These are phyloP conservation scores for Dalbergia oliveri DNA, from an alignment of 306 rosid species.

Conservation along the genomic window DNA sequence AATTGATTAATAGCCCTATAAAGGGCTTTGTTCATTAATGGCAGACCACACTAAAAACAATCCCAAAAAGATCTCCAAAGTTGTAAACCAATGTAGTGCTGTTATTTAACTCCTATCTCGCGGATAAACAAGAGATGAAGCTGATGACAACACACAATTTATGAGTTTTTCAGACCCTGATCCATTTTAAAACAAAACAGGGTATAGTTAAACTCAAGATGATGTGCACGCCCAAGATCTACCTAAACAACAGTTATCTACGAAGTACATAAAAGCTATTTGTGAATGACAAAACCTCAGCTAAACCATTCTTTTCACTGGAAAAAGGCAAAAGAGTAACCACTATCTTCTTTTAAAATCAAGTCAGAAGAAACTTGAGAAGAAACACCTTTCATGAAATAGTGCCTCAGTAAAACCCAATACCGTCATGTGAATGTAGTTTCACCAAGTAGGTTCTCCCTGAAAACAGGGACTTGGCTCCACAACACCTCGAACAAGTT, in stretches of 20 bases:
- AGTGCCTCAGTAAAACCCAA: constrained; percentile 62
- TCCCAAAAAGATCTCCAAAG: not conserved
- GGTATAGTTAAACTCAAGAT: constrained; percentile 67
- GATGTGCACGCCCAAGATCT: not conserved
- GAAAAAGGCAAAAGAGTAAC: too few species aligned
- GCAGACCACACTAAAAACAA: too few species aligned
- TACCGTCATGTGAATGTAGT: constrained; percentile 56
- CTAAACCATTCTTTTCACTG: not conserved
- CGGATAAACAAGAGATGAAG: constrained; percentile 58
- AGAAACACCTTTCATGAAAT: too few species aligned
- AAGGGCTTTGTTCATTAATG: too few species aligned
- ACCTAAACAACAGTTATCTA: not conserved
- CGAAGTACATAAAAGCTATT: not conserved
- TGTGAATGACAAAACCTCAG: not conserved
- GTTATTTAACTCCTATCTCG: constrained; percentile 81
- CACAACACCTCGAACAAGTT: constrained; percentile 60
- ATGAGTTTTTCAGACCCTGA: constrained; percentile 70
- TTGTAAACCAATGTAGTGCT: constrained; percentile 55
- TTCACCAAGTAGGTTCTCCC: constrained; percentile 89
- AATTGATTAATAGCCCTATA: too few species aligned
- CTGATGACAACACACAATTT: constrained; percentile 78
- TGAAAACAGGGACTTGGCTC: constrained; percentile 69
- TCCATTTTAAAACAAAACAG: not conserved
- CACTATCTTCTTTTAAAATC: too few species aligned
- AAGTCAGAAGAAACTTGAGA: not conserved